Evolutionary conservation across 2,329 filamentous ascomycete species (phyloP), one percentile per base, ranked within the genome.

Genomic region (Fusarium newnesense): DNA sequence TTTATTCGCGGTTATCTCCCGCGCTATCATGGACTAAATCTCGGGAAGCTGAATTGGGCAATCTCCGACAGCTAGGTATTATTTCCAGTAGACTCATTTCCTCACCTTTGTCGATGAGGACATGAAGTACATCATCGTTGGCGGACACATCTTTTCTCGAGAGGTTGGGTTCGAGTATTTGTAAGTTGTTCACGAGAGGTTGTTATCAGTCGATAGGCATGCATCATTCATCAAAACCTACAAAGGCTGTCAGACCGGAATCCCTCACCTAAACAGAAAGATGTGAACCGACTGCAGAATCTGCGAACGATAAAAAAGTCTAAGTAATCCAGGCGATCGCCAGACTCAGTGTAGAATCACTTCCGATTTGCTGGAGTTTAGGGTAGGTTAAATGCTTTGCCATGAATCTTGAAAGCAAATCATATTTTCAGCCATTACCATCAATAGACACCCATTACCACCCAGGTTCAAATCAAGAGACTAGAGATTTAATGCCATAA

Each of bases 31-130:
- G 28, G n/a, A 43, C 28, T 44, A 53, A 42, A 32, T n/a, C 28
- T 69, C 67, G 52, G 60, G 30, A 47, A 42, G 39, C 40, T 44
- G 21, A 18, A 53, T 47, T 34, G 18, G 50, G 66, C 39, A 69
- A 47, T 40, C 46, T 30, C 40, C 40, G 40, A 15, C 37, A 50
- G 15, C 24, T 50, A 24, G 24, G 24, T 24, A 24, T 24, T 24
- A 16, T n/a, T 24, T 28, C n/a, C 7, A 49, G 19, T n/a, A 18
- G 19, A 5, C 19, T 58, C 9, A 7, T 24, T 24, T 24, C 24
- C 24, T 24, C 24, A 24, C 24, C 24, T 34, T 36, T 3, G 21
- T 36, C 6, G 40, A 59, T 7, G 42, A 10, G 3, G 10, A n/a
- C 15, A 49, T 9, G 0, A 28, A 37, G 7, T 59, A 49, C 2